A percentile compares a stretch with the other conserved stretches of the same genome.
These are phyloP conservation scores for Boehmeria nivea DNA, from an alignment of 306 rosid genomes.

Conservation along the genomic window DNA sequence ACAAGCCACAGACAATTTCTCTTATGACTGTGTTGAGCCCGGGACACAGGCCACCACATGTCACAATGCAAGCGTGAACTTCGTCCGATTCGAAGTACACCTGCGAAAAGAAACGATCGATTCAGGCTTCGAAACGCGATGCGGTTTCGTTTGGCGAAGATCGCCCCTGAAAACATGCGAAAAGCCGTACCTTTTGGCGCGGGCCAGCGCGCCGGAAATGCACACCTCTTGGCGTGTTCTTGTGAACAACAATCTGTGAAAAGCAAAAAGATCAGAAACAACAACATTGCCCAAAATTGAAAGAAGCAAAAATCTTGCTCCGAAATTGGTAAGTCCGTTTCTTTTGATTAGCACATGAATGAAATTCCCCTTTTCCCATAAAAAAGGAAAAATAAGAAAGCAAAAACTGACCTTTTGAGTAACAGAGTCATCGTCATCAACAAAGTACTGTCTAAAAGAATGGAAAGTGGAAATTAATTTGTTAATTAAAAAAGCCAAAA, in stretches of 20 bases:
- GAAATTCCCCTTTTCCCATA: slow-evolving; percentile 5
- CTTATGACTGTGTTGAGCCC: slow-evolving; percentile 98
- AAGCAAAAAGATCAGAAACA: too few species aligned
- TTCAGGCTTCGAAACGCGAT: too few species aligned
- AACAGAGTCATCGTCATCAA: slow-evolving; percentile 76
- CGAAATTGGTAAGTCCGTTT: neutral
- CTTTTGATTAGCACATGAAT: neutral
- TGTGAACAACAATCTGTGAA: slow-evolving; percentile 70
- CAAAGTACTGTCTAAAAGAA: slow-evolving; percentile 74
- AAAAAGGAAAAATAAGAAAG: neutral
- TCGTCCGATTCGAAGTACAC: slow-evolving; percentile 79
- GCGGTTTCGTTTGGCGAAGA: slow-evolving; percentile 1
- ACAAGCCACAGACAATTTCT: slow-evolving; percentile 76
- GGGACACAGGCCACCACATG: slow-evolving; percentile 97
- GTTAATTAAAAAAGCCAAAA: neutral
- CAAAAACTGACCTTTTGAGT: slow-evolving; percentile 53
- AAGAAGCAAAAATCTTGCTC: neutral
- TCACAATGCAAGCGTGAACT: slow-evolving; percentile 86
- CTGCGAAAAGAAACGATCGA: slow-evolving; percentile 45
- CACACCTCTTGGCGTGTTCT: slow-evolving; percentile 68
- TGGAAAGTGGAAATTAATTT: neutral
- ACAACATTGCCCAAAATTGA: neutral
- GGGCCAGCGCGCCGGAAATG: slow-evolving; percentile 99
- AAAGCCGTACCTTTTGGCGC: slow-evolving; percentile 63
- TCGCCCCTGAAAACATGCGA: neutral